Base-by-base conservation (phyloP, 805 yeast species). In the Nakazawaea sp. region DNA sequence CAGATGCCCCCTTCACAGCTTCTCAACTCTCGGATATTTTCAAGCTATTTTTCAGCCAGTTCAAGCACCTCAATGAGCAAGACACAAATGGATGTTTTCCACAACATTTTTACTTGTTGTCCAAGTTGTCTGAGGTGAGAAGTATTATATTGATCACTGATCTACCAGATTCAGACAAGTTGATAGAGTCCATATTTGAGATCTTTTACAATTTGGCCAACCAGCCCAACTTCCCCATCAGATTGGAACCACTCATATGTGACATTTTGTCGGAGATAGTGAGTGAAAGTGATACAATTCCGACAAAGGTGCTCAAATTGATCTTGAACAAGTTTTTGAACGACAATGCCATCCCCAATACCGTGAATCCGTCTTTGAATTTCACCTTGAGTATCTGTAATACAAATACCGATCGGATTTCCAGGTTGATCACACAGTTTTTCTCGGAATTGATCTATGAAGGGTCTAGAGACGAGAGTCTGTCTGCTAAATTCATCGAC, bases 1-100 rank as follows among this genome's bases (percentile, higher is more conserved):
- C 96, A 0, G 85, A 88, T 52, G 95, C 96, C 5, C 96, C 97
- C 4, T 88, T 71, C 56, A 75, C 82, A 2, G 76, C 78, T 18
- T 44, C 61, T 2, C 79, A 81, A 45, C 62, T 88, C 27, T 62
- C 76, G 1, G 78, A 66, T 4, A 70, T 86, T 15, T 86, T 88
- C 61, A 72, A 68, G 45, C 64, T 84, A 6, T 75, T 87, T 49
- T 68, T 81, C 43, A 54, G 59, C 19, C 88, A 83, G 51, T 72
- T 89, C 45, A 66, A 66, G 38, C 68, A 65, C 32, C 56, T 86
- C 29, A 52, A 65, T 4, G 52, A 62, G 24, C 47, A 62, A 5
- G 78, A 78, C 39, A 78, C 75, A 15, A 72, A 75, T 43, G 74
- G 85, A 0, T 78, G 75, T 50, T 78, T 72, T 44, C 59, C 68